phyloP scores from a whole-genome alignment of 2,329 filamentous ascomycete species.

The Clonostachys rosea region DNA sequence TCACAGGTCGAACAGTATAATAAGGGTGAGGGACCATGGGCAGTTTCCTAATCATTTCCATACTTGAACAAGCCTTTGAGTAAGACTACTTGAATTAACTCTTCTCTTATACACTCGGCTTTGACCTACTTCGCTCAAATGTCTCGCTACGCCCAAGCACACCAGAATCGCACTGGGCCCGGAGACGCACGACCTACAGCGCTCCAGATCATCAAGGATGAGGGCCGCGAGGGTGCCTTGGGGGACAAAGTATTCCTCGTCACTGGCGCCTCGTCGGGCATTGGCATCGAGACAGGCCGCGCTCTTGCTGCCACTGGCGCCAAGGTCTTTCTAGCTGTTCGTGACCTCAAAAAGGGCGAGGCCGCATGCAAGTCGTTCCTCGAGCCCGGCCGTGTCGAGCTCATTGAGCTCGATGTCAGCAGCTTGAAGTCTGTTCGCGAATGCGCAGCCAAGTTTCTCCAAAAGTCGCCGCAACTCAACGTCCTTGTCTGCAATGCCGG shows the following conservation, averaged over 20 bases:
- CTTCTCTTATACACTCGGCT: no score
- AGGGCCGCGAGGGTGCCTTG: conserved; percentile 5
- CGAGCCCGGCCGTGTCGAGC: conserved; percentile 6
- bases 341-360: conserved; percentile 10
- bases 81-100: no score
- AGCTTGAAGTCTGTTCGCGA: conserved; percentile 19
- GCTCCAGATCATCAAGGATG: conserved; percentile 1
- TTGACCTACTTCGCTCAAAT: neutral
- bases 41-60: no score
- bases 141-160: neutral
- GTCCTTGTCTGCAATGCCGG: conserved; percentile 12
- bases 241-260: conserved; percentile 21
- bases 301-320: conserved; percentile 32
- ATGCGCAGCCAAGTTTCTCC: conserved; percentile 9
- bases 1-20: no score
- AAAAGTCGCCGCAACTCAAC: conserved; percentile 7
- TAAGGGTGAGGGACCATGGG: no score
- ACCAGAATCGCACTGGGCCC: conserved; percentile 2
- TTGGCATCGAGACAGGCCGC: conserved; percentile 36
- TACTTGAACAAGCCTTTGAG: no score
- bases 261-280: conserved; percentile 34
- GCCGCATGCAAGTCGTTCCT: conserved; percentile 5
- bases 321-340: conserved; percentile 11
- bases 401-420: conserved; percentile 28
- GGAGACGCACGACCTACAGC: conserved; percentile 5